Percentiles rank a stretch among this genome's conserved stretches.
Conservation (phyloP, 257 asterid species). For the Solanum pinnatisectum region DNA sequence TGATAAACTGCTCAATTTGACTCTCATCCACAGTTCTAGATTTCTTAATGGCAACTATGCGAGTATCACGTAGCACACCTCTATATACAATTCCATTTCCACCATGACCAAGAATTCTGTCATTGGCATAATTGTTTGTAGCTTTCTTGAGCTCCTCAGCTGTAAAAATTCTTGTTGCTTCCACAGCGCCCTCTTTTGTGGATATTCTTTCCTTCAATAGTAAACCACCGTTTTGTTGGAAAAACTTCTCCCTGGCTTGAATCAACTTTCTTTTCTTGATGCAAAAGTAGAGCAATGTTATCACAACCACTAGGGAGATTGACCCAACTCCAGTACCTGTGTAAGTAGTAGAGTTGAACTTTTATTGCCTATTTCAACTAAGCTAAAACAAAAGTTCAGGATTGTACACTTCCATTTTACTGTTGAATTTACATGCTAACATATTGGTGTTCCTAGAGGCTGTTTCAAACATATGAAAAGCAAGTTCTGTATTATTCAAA, state of each 20-base stretch:
- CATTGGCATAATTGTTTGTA: not conserved
- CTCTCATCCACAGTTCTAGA: not conserved
- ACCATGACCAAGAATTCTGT: not conserved
- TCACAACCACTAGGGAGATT: not conserved
- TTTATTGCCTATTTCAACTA: not conserved
- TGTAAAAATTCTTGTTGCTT: not conserved
- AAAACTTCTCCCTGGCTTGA: not conserved
- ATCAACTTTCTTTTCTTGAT: not conserved
- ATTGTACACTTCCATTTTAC: too few species aligned
- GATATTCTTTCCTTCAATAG: not conserved
- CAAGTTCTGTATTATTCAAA: too few species aligned
- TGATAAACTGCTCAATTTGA: not conserved
- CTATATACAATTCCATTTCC: not conserved
- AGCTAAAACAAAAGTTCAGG: not conserved
- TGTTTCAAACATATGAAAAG: not conserved
- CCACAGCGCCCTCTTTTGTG: not conserved
- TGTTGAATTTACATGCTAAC: not conserved
- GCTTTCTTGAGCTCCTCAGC: not conserved
- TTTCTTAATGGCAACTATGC: not conserved
- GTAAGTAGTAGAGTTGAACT: not conserved
- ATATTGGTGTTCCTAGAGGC: not conserved
- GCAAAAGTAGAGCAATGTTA: not conserved
- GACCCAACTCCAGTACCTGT: not conserved
- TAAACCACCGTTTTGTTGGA: not conserved
- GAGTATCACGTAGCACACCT: not conserved